Conservation (phyloP, 1,284 basidiomycete genomes). For the Psilocybe mexicana region DNA sequence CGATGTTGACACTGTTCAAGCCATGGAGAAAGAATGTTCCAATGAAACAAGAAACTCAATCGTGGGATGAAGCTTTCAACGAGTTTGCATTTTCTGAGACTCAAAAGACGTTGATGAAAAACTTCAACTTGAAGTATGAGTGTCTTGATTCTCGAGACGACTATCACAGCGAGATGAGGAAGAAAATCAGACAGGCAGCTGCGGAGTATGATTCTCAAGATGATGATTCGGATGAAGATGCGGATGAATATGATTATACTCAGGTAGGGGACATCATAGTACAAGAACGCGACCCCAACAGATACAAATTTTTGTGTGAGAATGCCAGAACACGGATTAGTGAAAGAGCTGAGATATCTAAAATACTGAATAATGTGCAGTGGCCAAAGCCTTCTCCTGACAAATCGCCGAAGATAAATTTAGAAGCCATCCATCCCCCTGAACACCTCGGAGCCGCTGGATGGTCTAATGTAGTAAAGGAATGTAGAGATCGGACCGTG, state of each 20-base stretch:
- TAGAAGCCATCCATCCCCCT: too few species aligned
- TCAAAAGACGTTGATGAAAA: background rate
- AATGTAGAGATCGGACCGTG: too few species aligned
- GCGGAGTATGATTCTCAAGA: constrained; percentile 25
- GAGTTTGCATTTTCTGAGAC: background rate
- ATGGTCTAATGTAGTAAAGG: too few species aligned
- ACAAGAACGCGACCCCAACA: too few species aligned
- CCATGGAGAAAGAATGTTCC: constrained; percentile 25
- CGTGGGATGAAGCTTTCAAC: constrained; percentile 19
- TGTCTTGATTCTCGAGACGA: constrained; percentile 13
- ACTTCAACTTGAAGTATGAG: constrained; percentile 9
- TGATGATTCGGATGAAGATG: background rate
- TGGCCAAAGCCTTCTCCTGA: too few species aligned
- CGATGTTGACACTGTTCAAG: constrained; percentile 31
- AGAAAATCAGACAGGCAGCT: constrained; percentile 2
- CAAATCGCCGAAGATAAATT: too few species aligned
- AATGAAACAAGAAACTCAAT: background rate
- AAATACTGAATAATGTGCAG: too few species aligned
- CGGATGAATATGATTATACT: background rate
- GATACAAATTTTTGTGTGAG: too few species aligned
- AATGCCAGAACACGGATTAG: too few species aligned
- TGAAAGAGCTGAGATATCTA: too few species aligned
- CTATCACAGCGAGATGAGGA: constrained; percentile 7
- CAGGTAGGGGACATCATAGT: background rate
- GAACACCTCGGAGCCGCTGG: too few species aligned